Conservation (phyloP, 2,329 filamentous ascomycete genomes). For the Xylariomycetidae sp. region DNA sequence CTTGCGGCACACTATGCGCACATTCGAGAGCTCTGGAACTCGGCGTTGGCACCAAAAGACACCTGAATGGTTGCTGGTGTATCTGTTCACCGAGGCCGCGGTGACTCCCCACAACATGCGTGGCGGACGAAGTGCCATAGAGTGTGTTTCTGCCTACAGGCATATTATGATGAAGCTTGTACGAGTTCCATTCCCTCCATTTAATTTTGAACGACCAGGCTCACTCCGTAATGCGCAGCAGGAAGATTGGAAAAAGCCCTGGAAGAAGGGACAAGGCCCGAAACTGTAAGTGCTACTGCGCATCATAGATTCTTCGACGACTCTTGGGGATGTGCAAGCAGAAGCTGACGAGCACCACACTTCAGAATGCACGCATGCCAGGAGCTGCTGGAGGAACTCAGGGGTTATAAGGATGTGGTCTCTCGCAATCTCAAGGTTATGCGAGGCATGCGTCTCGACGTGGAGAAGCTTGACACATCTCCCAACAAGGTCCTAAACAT, state of each 20-base stretch:
- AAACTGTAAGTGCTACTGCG: too few species aligned
- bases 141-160: slow-evolving; percentile 3
- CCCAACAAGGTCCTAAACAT: slow-evolving; percentile 3
- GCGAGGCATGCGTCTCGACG: slow-evolving; percentile 3
- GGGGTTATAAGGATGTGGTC: slow-evolving; percentile 1
- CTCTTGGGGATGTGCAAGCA: too few species aligned
- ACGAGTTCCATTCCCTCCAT: not conserved
- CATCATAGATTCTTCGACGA: too few species aligned
- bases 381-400: too few species aligned
- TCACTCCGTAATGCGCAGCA: not conserved
- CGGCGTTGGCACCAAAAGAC: slow-evolving; percentile 1
- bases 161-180: too few species aligned
- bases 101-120: slow-evolving; percentile 6
- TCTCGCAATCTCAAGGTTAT: too few species aligned
- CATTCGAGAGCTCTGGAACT: slow-evolving; percentile 4
- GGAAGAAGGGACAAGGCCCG: too few species aligned
- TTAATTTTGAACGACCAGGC: not conserved
- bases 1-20: slow-evolving; percentile 5
- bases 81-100: slow-evolving; percentile 6
- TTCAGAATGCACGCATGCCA: too few species aligned
- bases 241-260: too few species aligned
- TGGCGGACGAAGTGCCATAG: slow-evolving; percentile 4
- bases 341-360: too few species aligned
- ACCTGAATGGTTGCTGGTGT: slow-evolving; percentile 4
- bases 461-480: slow-evolving; percentile 1